Base-by-base conservation (phyloP, 805 yeast genomes). In the Cyberlindnera lachancei region DNA sequence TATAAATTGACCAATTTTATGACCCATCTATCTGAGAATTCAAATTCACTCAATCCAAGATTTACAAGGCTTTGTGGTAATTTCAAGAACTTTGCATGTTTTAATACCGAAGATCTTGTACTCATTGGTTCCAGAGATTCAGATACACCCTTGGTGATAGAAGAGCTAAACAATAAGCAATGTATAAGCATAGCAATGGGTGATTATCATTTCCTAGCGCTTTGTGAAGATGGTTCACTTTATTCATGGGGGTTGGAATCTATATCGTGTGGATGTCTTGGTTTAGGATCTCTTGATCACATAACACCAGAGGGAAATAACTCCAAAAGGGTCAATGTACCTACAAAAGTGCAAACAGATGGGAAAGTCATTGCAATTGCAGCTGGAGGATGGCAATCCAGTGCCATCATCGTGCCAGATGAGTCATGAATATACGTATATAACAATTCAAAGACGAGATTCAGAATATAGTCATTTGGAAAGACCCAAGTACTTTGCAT, bases 371-470 rank as follows among this genome's bases (percentile, higher is more conserved):
- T 79, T 15, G 75, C 77, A 0, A 67, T 80, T 21, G 69, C 82
- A 2, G 85, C 88, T 6, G 78, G 76, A 12, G 94, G 92, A 2
- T 82, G 90, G 90, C 92, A 82, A 36, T 70, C 85, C 6, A 75
- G 78, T 27, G 87, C 86, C 1, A 59, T 82, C 8, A 22, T 21
- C 21, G 20, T 15, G 19, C n/a, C 17, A 5, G 18, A n/a, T 30
- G 19, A 27, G 7, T 7, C 15, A 18, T 18, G 16, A 24, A 23
- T 12, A n/a, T n/a, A n/a, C n/a, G n/a, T n/a, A n/a, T n/a, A n/a
- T n/a, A n/a, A n/a, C n/a, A n/a, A n/a, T n/a, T n/a, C n/a, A n/a
- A n/a, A n/a, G n/a, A n/a, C n/a, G n/a, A n/a, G n/a, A n/a, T n/a
- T 12, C 20, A 37, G 35, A 37, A 14, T 44, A 34, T 40, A 40